Conservation (phyloP, 345 rosid genomes). For the Hibiscus trionum region DNA sequence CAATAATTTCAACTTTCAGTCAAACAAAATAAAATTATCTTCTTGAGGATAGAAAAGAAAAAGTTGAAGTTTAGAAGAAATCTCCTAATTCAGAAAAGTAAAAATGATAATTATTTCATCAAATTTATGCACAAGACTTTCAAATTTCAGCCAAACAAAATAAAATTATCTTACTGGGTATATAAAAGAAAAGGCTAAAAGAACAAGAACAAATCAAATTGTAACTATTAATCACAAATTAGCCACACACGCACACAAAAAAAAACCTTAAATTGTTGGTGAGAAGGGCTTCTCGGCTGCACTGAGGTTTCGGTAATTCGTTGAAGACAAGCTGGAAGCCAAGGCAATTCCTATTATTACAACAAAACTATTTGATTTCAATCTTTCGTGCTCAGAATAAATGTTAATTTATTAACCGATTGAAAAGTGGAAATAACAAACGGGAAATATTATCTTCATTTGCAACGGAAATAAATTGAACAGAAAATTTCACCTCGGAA, state of each 20-base stretch:
- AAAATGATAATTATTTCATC: background rate
- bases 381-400: background rate
- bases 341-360: constrained; percentile 31
- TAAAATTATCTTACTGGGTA: background rate
- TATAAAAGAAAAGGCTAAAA: background rate
- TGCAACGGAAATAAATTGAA: background rate
- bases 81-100: constrained; percentile 5
- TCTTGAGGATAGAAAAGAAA: background rate
- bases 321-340: constrained; percentile 48
- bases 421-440: background rate
- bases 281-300: constrained; percentile 12
- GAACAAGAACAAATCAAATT: background rate
- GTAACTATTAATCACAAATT: background rate
- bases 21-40: background rate
- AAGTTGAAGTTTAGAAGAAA: background rate
- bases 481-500: constrained; percentile 35
- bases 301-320: constrained; percentile 14
- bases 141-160: background rate
- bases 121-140: background rate
- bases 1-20: background rate
- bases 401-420: background rate
- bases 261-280: constrained; percentile 20
- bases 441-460: background rate
- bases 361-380: background rate
- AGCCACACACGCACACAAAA: too few relatives aligned